Conservation (phyloP, 352 stramenopile genomes). For the Phytophthora lateralis region DNA sequence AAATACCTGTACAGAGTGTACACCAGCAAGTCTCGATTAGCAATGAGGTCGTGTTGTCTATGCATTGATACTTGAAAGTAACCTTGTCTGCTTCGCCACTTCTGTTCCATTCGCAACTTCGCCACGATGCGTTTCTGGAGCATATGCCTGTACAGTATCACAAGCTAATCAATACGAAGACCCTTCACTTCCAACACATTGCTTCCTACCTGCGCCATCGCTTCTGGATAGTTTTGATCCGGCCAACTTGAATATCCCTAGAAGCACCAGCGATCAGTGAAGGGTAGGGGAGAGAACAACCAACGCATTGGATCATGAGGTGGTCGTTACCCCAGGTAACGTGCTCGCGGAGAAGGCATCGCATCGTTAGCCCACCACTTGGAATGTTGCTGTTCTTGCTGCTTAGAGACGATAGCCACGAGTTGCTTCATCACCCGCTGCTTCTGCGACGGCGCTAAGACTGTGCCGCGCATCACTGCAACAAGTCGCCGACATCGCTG, state of each 20-base stretch:
- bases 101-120: constrained; percentile 31
- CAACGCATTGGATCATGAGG: background rate
- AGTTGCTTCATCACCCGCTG: constrained; percentile 43
- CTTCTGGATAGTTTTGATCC: constrained; percentile 20
- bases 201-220: constrained; percentile 22
- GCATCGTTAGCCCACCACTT: background rate
- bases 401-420: constrained; percentile 15
- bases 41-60: too few relatives aligned
- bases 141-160: constrained; percentile 7
- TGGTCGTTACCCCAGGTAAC: constrained; percentile 36
- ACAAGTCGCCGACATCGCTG: constrained; percentile 60
- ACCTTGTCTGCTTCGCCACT: constrained; percentile 40
- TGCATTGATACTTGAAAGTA: too few relatives aligned
- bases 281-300: background rate
- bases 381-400: background rate
- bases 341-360: constrained; percentile 26
- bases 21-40: background rate
- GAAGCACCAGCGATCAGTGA: background rate
- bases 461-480: constrained; percentile 48
- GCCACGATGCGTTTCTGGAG: constrained; percentile 19
- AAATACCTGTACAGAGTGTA: constrained; percentile 12
- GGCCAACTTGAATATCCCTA: constrained; percentile 16
- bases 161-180: background rate
- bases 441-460: constrained; percentile 48
- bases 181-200: background rate